Base-by-base conservation (phyloP, 2,329 filamentous ascomycete genomes). In the Coniochaeta sp. region DNA sequence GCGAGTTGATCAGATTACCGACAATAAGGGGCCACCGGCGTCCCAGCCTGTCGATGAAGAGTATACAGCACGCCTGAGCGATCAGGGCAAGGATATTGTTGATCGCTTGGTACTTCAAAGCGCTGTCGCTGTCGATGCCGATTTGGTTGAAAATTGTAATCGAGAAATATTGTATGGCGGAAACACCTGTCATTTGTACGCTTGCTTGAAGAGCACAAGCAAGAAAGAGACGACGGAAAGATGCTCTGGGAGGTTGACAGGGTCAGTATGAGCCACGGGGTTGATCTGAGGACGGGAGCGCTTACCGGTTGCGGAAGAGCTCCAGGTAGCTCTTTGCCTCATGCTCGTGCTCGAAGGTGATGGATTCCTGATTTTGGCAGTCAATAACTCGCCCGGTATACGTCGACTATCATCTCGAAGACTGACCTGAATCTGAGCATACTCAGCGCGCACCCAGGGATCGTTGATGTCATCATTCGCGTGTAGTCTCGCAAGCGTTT, bases 101-200 rank as follows among this genome's bases (percentile, higher is more conserved):
- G 67, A 91, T 91, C 59, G 87, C 88, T 70, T 92, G 89, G 71
- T 91, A 91, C 64, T 87, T 84, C 44, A 92, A 80, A 0, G 89
- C 86, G 30, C 89, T 80, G 58, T 84, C 77, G 24, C 81, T 80
- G 0, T 74, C 70, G 65, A 92, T 91, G 30, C 89, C 88, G 65
- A 90, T 89, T 69, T 89, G 82, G 1, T 72, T 74, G 72, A 89
- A 91, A 65, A 90, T 90, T 2, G 69, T 72, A 19, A 88, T 82
- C 0, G 85, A 87, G 72, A 88, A 91, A 72, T 91, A 92, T 69
- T 92, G 89, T 64, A 91, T 91, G 1, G 87, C 86, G 1, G 80
- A 84, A 0, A 89, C 87, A 64, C 89, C 89, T 0, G 89, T 92
- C 87, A 93, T 90, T 70, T 92, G 89, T 2, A 87, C 79, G 0